Evolutionary conservation across 371 early-diverging fungal genomes (phyloP), one percentile per base, ranked within the genome.

Genomic region (Mucor racemosus): DNA sequence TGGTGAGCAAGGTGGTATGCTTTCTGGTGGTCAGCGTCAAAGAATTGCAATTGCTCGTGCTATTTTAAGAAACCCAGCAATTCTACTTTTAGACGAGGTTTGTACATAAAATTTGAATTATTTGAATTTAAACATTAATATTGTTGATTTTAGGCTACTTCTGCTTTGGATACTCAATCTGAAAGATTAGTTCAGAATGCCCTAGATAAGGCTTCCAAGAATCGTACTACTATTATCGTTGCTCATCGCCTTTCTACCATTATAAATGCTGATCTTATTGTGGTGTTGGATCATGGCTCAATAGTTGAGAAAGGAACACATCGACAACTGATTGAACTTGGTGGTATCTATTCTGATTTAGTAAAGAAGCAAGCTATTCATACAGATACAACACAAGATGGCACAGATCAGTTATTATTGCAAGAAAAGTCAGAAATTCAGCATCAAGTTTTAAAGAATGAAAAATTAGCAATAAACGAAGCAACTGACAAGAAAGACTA

Each of bases 11-110:
- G 84, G 84, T 31, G 76, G 86, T 6, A 78, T 85, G 54, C 78
- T 97, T 8, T 90, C 91, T 44, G 97, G 96, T 38, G 97, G 97
- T 11, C 95, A 97, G 76, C 90, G 89, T 67, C 96, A 97, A 73
- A 78, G 94, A 15, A 76, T 94, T 65, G 88, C 89, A 21, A 85
- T 94, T 44, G 91, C 91, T 15, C 78, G 93, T 14, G 92, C 92
- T 13, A 82, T 93, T 21, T 64, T 92, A 55, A 85, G 88, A 48
- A 76, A 90, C 62, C 92, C 92, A 7, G 48, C 80, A 58, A 78
- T 85, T 60, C 74, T 93, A 5, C 75, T 94, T 31, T 68, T 94
- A 36, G 95, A 95, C 72, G 95, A 95, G 76, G 72, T 67, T 38
- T 38, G 38, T 38, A 38, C 4, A 11, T 11, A 38, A 38, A 67